Evolutionary conservation across 306 rosid genomes (phyloP), one percentile per base, ranked within the genome.

Genomic region (Calophaca sinica): DNA sequence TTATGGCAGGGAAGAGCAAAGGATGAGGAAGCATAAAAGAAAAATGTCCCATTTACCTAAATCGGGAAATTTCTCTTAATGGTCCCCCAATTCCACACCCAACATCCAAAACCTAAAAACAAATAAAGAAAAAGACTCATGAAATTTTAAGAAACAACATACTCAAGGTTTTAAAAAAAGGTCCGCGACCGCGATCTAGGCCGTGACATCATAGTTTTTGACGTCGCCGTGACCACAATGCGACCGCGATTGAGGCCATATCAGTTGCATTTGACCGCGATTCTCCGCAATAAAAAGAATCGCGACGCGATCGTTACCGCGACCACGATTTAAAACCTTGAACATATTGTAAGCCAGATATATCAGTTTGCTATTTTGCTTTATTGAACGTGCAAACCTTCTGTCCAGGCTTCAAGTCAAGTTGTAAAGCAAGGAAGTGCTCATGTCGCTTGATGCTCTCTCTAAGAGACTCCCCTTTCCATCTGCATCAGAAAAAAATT

Each of bases 31-130:
- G 13, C 57, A 57, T 14, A 53, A 73, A 67, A 4, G 31, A 60
- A 75, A 12, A 33, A 5, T 12, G 42, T 41, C 48, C 41, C 9
- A 74, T 33, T 83, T 74, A 94, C 98, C 98, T 94, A 84, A 94
- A 94, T 45, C 91, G 93, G 35, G 94, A 76, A 76, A 94, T 89
- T 82, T 94, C 98, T 82, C 97, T 87, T 11, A 94, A 81, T 6
- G 98, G 98, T 39, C 97, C 97, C 13, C 98, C 97, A 66, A 94
- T 91, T 84, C 98, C 98, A 83, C 98, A 94, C 66, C 98, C 97
- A 75, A 91, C 90, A 78, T 94, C 98, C 86, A 94, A 81, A 84
- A 94, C 97, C 98, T 94, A 64, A 20, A 11, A 15, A 68, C 10
- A 44, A 28, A 68, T 28, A 60, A 49, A 2, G 33, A 8, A 58